phyloP scores from a whole-genome alignment of 2,329 filamentous ascomycete genomes.

The Sclerotinia glacialis region DNA sequence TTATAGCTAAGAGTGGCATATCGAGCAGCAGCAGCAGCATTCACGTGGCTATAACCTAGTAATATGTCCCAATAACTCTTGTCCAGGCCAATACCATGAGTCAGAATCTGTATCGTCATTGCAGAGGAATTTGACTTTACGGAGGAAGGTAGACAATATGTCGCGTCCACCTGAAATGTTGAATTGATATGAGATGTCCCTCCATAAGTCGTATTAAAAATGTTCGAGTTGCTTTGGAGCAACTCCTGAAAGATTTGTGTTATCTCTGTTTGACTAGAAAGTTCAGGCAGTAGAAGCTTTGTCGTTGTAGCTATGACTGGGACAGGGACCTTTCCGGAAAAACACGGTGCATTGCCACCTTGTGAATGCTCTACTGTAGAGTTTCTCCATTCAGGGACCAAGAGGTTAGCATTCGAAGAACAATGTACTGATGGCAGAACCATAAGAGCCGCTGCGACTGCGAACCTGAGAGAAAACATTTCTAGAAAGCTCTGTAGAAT shows the following conservation, averaged over 20 bases:
- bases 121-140: neutral
- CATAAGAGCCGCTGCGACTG: neutral
- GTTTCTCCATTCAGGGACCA: neutral
- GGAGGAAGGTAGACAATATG: neutral
- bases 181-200: neutral
- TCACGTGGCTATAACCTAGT: slow-evolving; percentile 55
- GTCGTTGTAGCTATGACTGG: neutral
- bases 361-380: neutral
- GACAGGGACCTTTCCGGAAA: neutral
- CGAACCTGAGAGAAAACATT: neutral
- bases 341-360: neutral
- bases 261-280: neutral
- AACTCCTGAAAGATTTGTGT: neutral
- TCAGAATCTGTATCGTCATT: slow-evolving; percentile 19
- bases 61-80: slow-evolving; percentile 23
- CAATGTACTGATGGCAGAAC: neutral
- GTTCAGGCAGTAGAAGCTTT: neutral
- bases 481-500: neutral
- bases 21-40: slow-evolving; percentile 46
- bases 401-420: neutral
- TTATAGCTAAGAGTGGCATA: slow-evolving; percentile 26
- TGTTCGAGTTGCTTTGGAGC: neutral
- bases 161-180: neutral
- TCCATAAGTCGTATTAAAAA: neutral
- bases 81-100: slow-evolving; percentile 20